Evolutionary conservation across 2,329 filamentous ascomycete genomes (phyloP).

Genomic region (Macroventuria anomochaeta): DNA sequence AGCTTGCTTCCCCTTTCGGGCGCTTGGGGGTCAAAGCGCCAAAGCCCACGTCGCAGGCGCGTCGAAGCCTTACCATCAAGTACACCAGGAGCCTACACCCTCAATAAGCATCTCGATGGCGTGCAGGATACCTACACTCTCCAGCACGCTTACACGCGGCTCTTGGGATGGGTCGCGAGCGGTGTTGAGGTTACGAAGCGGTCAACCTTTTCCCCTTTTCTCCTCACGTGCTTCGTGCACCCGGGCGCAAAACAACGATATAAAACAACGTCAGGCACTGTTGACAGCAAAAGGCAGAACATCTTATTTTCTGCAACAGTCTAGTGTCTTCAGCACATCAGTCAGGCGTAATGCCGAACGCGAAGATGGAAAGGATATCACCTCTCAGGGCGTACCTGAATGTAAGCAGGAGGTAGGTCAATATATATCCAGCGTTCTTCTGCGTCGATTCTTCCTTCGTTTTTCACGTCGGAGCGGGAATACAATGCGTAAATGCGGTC

Average conservation of each 20-base stretch:
- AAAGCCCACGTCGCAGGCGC: neutral
- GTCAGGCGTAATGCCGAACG: constrained; percentile 12
- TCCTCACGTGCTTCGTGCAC: constrained; percentile 44
- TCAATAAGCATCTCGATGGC: constrained; percentile 26
- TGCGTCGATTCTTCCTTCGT: neutral
- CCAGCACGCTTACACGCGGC: constrained; percentile 11
- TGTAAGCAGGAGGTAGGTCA: constrained; percentile 25
- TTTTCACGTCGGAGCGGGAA: neutral
- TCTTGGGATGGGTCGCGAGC: constrained; percentile 15
- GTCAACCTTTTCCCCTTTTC: constrained; percentile 25
- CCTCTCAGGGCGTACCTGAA: constrained; percentile 1
- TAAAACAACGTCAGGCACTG: constrained; percentile 1
- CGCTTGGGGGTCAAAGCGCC: constrained; percentile 9
- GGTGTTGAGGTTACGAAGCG: constrained; percentile 18
- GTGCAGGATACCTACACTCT: constrained; percentile 22
- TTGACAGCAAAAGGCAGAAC: constrained; percentile 5
- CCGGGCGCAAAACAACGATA: constrained; percentile 23
- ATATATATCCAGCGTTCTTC: neutral
- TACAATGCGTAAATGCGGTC: too few species aligned
- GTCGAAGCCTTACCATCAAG: constrained; percentile 11
- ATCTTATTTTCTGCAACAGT: constrained; percentile 2
- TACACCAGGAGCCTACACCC: constrained; percentile 17
- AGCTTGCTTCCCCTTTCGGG: constrained; percentile 3
- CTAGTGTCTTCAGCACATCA: constrained; percentile 30
- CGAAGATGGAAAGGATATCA: constrained; percentile 18